Base-by-base conservation (phyloP, 192 early-diverging fungal species). In the Obelidium mucronatum region DNA sequence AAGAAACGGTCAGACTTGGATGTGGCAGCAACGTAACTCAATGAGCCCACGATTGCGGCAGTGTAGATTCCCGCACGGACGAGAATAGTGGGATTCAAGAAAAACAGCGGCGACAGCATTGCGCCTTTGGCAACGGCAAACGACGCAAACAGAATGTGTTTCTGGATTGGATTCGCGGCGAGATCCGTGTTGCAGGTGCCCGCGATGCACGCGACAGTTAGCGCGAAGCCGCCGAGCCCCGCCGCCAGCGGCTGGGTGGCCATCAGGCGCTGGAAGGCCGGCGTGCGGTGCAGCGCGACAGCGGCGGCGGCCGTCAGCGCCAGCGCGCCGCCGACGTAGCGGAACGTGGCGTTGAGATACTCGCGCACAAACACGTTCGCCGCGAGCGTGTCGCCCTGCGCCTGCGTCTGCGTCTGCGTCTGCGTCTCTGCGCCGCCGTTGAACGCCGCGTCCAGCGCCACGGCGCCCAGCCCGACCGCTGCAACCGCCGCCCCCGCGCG, bases 1-100 rank as follows among this genome's bases (percentile, higher is more conserved):
- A 74, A 26, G 40, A 62, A 72, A 5, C 59, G 56, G 40, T 74
- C 72, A 2, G 59, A 28, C 55, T 74, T 62, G 3, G 72, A 35
- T 30, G 72, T 74, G 5, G 72, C 56, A n/a, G 72, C 72, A 24
- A 74, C 34, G 22, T 26, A 74, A 31, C 22, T 30, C 42, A 74
- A 42, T 4, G 72, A 74, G 1, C 72, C 72, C 22, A 74, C 72
- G 24, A 74, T 74, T 40, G 58, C 72, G 26, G 72, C 72, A 59
- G 72, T 44, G 34, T 74, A 74, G 0, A 62, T 3, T 15, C 55
- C 58, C 2, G 72, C 72, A 22, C 72, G 72, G 5, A 40, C 37
- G 24, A 74, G 60, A 22, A 74, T 40, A 15, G 72, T 59, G 17
- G 72, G 72, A 31, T 74, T 59, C 58, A 74, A 48, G 30, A 74